A percentile compares a stretch with the other conserved stretches of the same genome.
Conservation (phyloP, 2,329 filamentous ascomycete genomes). For the Neurospora sp. region DNA sequence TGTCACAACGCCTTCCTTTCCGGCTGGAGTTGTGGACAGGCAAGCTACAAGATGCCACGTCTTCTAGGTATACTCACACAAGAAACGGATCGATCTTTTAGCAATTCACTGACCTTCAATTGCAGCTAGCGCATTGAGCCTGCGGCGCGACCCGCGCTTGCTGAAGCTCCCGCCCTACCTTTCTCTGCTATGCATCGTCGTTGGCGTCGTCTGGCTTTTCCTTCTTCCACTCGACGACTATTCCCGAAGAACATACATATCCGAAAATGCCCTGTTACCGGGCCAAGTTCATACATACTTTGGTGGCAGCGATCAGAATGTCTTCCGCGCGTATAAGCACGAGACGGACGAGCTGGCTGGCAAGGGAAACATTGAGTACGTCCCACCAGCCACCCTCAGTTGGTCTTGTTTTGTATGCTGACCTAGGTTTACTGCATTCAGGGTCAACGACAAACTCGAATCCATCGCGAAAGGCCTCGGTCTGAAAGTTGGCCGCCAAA, state of each 20-base stretch:
- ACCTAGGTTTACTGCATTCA: slow-evolving; percentile 17
- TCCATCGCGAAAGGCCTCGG: slow-evolving; percentile 69
- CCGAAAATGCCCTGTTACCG: slow-evolving; percentile 89
- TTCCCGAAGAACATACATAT: slow-evolving; percentile 88
- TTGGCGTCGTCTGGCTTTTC: slow-evolving; percentile 84
- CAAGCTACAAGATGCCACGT: slow-evolving; percentile 36
- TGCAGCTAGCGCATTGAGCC: slow-evolving; percentile 50
- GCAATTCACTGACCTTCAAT: slow-evolving; percentile 2
- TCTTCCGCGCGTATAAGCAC: slow-evolving; percentile 81
- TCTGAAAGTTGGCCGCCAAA: slow-evolving; percentile 79
- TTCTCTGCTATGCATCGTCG: slow-evolving; percentile 71
- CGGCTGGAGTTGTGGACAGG: not conserved
- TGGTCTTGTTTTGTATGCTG: not conserved
- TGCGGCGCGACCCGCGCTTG: slow-evolving; percentile 73
- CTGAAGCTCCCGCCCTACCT: slow-evolving; percentile 80
- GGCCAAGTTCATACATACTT: slow-evolving; percentile 98
- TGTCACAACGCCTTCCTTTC: not conserved
- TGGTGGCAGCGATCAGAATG: slow-evolving; percentile 87
- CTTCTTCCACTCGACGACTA: slow-evolving; percentile 85
- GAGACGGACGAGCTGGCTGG: slow-evolving; percentile 60
- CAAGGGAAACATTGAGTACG: slow-evolving; percentile 42
- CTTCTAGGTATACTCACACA: slow-evolving; percentile 36
- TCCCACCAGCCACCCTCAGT: not conserved
- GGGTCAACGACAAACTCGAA: slow-evolving; percentile 62
- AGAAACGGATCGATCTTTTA: too few species aligned